These are phyloP conservation scores for Naematelia aurantialba DNA, from an alignment of 768 basidiomycete species.

Conservation along the genomic window DNA sequence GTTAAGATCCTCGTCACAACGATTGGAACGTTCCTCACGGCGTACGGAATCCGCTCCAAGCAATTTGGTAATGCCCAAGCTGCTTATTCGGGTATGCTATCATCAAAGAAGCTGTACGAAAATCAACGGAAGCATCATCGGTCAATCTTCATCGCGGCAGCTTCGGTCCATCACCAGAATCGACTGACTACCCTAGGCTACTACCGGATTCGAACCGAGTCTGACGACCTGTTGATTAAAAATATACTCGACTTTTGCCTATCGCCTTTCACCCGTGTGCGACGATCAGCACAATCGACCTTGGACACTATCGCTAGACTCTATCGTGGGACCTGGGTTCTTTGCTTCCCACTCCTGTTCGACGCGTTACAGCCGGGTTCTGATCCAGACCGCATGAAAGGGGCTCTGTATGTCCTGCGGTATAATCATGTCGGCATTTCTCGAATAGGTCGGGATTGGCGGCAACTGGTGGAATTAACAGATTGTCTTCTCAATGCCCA, in stretches of 20 bases:
- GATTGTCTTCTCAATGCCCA: slow-evolving; percentile 67
- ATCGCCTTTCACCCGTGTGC: slow-evolving; percentile 47
- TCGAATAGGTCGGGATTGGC: slow-evolving; percentile 59
- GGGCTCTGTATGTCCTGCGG: slow-evolving; percentile 75
- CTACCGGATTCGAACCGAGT: slow-evolving; percentile 48
- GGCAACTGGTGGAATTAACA: slow-evolving; percentile 60
- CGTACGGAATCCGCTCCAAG: slow-evolving; percentile 44
- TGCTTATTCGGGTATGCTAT: slow-evolving; percentile 30
- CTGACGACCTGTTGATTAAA: slow-evolving; percentile 52
- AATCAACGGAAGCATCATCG: slow-evolving; percentile 40
- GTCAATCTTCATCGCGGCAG: slow-evolving; percentile 32
- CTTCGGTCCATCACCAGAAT: slow-evolving; percentile 41
- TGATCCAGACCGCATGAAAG: slow-evolving; percentile 90
- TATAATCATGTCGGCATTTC: slow-evolving; percentile 60
- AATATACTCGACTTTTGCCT: slow-evolving; percentile 52
- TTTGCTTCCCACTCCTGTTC: slow-evolving; percentile 51
- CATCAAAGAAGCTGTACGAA: slow-evolving; percentile 39
- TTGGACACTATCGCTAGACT: slow-evolving; percentile 39
- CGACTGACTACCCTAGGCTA: slow-evolving; percentile 44
- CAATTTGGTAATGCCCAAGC: slow-evolving; percentile 31
- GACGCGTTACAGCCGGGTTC: slow-evolving; percentile 57
- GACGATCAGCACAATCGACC: slow-evolving; percentile 29
- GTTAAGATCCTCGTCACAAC: slow-evolving; percentile 52
- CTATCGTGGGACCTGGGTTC: slow-evolving; percentile 51
- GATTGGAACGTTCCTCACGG: slow-evolving; percentile 45